Percentiles rank a stretch among this genome's conserved stretches.
phyloP scores from a whole-genome alignment of 2,329 filamentous ascomycete genomes.

The Ustulina deusta region DNA sequence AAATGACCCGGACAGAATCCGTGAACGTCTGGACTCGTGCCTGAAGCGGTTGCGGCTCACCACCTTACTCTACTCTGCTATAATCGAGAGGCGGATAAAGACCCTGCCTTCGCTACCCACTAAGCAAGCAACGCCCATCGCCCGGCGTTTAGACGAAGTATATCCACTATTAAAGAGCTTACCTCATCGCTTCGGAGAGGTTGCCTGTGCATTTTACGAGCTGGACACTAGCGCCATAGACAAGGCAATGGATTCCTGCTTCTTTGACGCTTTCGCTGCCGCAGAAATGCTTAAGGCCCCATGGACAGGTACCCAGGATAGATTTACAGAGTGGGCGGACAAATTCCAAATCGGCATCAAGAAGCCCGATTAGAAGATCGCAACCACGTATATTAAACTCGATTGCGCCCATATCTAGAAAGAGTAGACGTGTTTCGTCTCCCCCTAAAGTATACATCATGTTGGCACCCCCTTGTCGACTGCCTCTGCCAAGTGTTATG shows the following conservation, averaged over 20 bases:
- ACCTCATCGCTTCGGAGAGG: conserved; percentile 76
- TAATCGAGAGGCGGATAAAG: conserved; percentile 77
- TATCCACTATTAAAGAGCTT: conserved; percentile 68
- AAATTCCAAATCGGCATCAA: conserved; percentile 67
- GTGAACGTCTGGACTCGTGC: conserved; percentile 72
- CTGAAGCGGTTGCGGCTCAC: conserved; percentile 75
- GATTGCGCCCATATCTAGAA: background rate
- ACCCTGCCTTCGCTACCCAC: conserved; percentile 62
- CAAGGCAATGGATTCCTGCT: conserved; percentile 68
- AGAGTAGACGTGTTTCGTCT: background rate
- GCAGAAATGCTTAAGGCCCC: conserved; percentile 66
- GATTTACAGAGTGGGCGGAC: conserved; percentile 81
- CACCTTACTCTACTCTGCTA: conserved; percentile 74
- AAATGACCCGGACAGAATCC: conserved; percentile 72
- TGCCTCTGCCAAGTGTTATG: background rate
- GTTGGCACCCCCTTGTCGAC: background rate
- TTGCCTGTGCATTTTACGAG: conserved; percentile 80
- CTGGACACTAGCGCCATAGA: conserved; percentile 71
- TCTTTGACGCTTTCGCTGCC: conserved; percentile 68
- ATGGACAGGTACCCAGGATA: conserved; percentile 77
- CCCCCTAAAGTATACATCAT: background rate
- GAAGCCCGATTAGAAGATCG: conserved; percentile 52
- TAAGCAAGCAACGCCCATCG: conserved; percentile 49
- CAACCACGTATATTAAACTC: background rate
- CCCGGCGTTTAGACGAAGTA: conserved; percentile 66